Percentiles rank a stretch among this genome's conserved stretches.
phyloP scores from a whole-genome alignment of 2,329 filamentous ascomycete species.

The Chaetomiaceae sp. region DNA sequence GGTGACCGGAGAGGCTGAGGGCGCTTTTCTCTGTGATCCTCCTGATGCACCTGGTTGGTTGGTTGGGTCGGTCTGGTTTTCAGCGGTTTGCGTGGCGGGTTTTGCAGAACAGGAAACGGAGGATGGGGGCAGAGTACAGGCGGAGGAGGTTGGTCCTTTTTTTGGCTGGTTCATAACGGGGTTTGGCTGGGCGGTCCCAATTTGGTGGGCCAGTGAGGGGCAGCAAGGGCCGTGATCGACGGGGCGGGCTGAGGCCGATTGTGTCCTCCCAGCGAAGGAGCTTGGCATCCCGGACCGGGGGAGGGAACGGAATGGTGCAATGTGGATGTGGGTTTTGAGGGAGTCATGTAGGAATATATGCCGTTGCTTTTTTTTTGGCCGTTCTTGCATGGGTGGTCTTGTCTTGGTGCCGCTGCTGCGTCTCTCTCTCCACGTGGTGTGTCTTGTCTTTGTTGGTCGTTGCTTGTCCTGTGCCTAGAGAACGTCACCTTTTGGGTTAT shows the following conservation, averaged over 20 bases:
- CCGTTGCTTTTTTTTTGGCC: conserved; percentile 10
- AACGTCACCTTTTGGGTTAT: background rate
- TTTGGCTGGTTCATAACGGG: too few species aligned
- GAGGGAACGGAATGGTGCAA: conserved; percentile 3
- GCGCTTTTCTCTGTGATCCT: too few species aligned
- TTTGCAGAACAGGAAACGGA: background rate
- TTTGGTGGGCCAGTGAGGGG: too few species aligned
- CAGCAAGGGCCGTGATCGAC: background rate
- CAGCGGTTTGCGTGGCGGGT: conserved; percentile 6
- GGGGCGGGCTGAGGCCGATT: conserved; percentile 1
- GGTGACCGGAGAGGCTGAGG: conserved; percentile 22
- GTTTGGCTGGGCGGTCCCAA: too few species aligned
- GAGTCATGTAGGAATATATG: conserved; percentile 26
- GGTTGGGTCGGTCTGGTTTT: background rate
- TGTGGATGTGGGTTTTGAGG: conserved; percentile 11
- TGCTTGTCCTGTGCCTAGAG: background rate
- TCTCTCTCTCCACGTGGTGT: background rate
- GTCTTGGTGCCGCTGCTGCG: background rate
- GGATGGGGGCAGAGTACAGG: background rate
- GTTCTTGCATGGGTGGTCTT: conserved; percentile 1
- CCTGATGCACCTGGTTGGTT: too few species aligned
- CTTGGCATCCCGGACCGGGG: background rate
- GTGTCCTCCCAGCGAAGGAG: background rate
- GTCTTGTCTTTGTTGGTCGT: background rate
- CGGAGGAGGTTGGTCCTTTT: too few species aligned